Evolutionary conservation across 164 flowering plant species (phyloP).

Genomic region (Echeveria elegans): DNA sequence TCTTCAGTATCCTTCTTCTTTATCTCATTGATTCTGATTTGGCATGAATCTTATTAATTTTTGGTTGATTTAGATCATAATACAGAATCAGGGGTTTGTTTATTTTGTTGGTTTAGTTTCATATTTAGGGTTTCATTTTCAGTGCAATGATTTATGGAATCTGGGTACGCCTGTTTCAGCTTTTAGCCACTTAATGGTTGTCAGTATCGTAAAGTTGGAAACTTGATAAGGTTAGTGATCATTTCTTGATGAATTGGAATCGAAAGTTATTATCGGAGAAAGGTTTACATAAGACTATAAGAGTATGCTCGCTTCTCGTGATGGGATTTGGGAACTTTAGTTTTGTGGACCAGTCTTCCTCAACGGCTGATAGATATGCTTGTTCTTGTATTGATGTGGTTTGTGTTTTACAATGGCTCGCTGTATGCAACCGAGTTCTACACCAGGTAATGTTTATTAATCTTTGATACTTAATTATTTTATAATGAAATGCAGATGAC

Average conservation of each 20-base stretch:
- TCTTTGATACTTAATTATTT: neutral
- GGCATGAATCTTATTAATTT: neutral
- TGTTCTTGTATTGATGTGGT: conserved; percentile 48
- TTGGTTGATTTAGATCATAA: neutral
- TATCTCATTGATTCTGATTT: neutral
- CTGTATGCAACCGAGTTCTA: conserved; percentile 30
- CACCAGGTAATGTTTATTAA: conserved; percentile 23
- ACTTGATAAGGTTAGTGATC: neutral
- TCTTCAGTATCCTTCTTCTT: conserved; percentile 20
- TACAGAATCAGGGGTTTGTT: neutral
- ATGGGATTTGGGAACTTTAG: neutral
- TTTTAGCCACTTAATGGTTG: neutral
- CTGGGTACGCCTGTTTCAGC: neutral
- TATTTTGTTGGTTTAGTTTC: neutral
- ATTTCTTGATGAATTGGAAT: neutral
- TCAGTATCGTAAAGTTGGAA: neutral
- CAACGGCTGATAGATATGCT: conserved; percentile 24
- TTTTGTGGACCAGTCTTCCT: neutral
- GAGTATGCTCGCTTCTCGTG: too few relatives aligned
- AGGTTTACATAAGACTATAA: too few relatives aligned
- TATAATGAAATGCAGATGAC: neutral
- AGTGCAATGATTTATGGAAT: neutral
- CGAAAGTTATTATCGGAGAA: neutral
- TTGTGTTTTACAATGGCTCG: conserved; percentile 35
- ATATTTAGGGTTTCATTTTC: neutral